Conservation (phyloP, 768 basidiomycete genomes). For the Termitomyces sp. region DNA sequence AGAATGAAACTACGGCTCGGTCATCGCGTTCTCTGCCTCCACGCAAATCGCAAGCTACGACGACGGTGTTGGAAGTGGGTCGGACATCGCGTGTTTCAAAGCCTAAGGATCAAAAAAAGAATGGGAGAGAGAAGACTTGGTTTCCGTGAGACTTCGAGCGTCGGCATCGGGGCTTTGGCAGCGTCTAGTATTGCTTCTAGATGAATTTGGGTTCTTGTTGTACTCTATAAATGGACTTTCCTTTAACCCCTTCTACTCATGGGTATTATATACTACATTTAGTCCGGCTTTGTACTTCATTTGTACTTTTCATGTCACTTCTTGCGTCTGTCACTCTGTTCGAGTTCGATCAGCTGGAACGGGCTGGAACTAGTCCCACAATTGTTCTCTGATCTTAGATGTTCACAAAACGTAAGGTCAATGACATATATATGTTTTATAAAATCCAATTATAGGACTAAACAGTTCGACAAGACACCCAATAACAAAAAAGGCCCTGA, state of each 20-base stretch:
- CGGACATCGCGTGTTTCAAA: neutral
- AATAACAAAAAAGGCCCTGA: slow-evolving; percentile 1
- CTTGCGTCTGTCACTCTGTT: neutral
- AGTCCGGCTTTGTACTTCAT: neutral
- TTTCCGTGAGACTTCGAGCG: neutral
- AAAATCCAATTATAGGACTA: neutral
- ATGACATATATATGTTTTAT: neutral
- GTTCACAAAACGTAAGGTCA: neutral
- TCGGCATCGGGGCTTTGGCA: neutral
- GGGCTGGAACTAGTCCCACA: neutral
- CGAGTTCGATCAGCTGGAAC: neutral
- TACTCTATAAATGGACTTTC: neutral
- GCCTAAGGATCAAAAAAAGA: neutral
- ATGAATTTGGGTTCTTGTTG: neutral
- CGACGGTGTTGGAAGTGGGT: neutral
- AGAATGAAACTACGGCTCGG: slow-evolving; percentile 6
- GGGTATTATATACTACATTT: neutral
- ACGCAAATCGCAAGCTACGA: neutral
- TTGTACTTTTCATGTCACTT: neutral
- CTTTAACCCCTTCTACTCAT: neutral
- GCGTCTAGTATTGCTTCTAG: neutral
- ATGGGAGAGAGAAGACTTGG: neutral
- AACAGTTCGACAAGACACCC: neutral
- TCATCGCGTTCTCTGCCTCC: neutral
- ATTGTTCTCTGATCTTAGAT: neutral